Conservation (phyloP, 1,284 basidiomycete genomes). For the Ustilago curta region DNA sequence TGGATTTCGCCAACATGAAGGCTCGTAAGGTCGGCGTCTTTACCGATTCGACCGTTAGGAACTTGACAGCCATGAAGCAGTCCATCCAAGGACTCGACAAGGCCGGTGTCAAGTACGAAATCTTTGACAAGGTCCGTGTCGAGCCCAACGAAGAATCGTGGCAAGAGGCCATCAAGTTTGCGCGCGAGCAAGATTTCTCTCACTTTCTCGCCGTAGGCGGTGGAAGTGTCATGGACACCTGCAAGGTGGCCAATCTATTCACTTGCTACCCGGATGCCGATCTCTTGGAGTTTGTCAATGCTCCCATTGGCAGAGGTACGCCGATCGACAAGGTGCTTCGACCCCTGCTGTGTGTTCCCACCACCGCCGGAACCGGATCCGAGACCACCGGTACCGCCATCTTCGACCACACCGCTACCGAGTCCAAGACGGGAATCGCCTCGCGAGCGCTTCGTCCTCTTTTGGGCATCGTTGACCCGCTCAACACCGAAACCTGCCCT, state of each 20-base stretch:
- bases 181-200: constrained; percentile 85
- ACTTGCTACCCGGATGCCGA: constrained; percentile 85
- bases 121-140: constrained; percentile 85
- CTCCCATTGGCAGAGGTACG: constrained; percentile 90
- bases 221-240: constrained; percentile 94
- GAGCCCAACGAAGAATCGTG: constrained; percentile 87
- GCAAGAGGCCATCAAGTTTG: constrained; percentile 84
- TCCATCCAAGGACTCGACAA: constrained; percentile 82
- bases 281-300: constrained; percentile 91
- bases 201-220: constrained; percentile 85
- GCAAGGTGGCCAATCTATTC: constrained; percentile 88
- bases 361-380: constrained; percentile 89
- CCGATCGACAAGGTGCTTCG: constrained; percentile 81
- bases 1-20: constrained; percentile 79
- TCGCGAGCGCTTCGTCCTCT: constrained; percentile 89
- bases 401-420: constrained; percentile 78
- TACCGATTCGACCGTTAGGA: constrained; percentile 86
- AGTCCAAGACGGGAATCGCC: constrained; percentile 96
- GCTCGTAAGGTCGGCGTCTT: constrained; percentile 84
- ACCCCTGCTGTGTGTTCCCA: constrained; percentile 92
- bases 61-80: constrained; percentile 85
- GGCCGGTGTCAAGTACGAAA: constrained; percentile 80
- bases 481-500: constrained; percentile 82
- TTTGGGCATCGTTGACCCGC: constrained; percentile 86
- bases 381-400: constrained; percentile 98